Conservation (phyloP, 2,329 filamentous ascomycete species). For the Cryoendolithus antarcticus region DNA sequence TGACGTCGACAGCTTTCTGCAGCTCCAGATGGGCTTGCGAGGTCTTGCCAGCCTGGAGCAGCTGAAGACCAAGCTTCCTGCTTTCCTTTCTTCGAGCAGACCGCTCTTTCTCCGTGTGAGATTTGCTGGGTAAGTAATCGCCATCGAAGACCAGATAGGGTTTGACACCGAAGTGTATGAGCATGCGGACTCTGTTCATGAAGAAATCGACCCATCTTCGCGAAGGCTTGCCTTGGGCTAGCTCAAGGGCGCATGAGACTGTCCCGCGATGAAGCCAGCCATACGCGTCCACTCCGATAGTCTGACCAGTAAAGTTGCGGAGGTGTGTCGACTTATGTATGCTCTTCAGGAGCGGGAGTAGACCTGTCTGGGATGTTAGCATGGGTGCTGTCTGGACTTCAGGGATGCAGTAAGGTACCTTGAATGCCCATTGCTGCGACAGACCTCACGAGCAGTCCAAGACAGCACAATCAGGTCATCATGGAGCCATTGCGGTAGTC, state of each 20-base stretch:
- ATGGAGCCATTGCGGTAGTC: no score
- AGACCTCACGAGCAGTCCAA: no score
- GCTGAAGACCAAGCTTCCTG: conserved; percentile 61
- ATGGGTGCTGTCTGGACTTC: no score
- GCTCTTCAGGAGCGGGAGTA: conserved; percentile 85
- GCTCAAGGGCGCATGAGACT: conserved; percentile 77
- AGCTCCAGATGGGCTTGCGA: conserved; percentile 73
- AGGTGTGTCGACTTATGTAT: conserved; percentile 83
- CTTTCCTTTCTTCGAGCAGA: conserved; percentile 65
- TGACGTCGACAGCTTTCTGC: conserved; percentile 91
- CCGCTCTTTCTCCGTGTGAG: conserved; percentile 68
- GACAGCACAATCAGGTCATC: no score
- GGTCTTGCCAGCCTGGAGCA: conserved; percentile 69
- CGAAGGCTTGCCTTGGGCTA: conserved; percentile 79
- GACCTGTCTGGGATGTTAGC: conserved; percentile 41
- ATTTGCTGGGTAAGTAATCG: conserved; percentile 88
- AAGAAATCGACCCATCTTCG: conserved; percentile 81
- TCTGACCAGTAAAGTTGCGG: conserved; percentile 77
- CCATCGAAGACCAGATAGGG: conserved; percentile 95
- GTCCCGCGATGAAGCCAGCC: conserved; percentile 95
- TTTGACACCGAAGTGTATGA: conserved; percentile 83
- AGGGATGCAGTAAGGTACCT: conserved; percentile 12
- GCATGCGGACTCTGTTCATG: conserved; percentile 84
- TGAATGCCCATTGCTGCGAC: conserved; percentile 24
- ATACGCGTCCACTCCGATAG: conserved; percentile 90